Base-by-base conservation (phyloP, 169 alveolate species). In the Plasmodium relictum region DNA sequence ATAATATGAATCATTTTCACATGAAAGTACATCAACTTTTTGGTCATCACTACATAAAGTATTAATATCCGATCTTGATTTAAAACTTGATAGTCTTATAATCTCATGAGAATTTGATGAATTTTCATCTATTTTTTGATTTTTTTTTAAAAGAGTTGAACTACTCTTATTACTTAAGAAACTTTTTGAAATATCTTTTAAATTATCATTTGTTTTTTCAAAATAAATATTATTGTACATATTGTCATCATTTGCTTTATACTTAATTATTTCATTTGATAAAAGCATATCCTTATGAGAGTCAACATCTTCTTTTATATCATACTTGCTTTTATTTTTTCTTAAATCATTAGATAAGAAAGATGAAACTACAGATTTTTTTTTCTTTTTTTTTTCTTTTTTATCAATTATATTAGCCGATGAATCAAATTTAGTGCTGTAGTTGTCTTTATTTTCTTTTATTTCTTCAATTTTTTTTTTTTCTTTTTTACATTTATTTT, bases 1-100 rank as follows among this genome's bases (percentile, higher is more conserved):
- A 14, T n/a, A 56, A 18, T 54, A 26, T 69, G 76, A 63, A 65
- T 24, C 31, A 41, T 39, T 68, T 31, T 45, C 78, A 41, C 22
- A 24, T 41, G 44, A 63, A 41, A 70, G 63, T n/a, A 20, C 14
- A 50, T 39, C 42, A 14, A 14, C 20, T 8, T 31, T 58, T 41
- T 78, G 52, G 18, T 42, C 10, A 41, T 50, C 50, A 63, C 41
- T 66, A 22, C 65, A 14, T 16, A 58, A 31, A 5, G 20, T 20
- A 10, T 78, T 63, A n/a, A 44, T 59, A 63, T 65, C 66, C 31
- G 61, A 24, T 69, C 52, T 45, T 20, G 89, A 78, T 41, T 63
- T 78, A 78, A 78, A 78, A 22, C 89, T 78, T 10, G 89, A 78
- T 37, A 78, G 48, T 39, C 70, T 62, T 63, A 78, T 73, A 63